Percentiles rank a stretch among this genome's conserved stretches.
These are phyloP conservation scores for Lachnellula arida DNA, from an alignment of 2,329 filamentous ascomycete species.

Conservation along the genomic window DNA sequence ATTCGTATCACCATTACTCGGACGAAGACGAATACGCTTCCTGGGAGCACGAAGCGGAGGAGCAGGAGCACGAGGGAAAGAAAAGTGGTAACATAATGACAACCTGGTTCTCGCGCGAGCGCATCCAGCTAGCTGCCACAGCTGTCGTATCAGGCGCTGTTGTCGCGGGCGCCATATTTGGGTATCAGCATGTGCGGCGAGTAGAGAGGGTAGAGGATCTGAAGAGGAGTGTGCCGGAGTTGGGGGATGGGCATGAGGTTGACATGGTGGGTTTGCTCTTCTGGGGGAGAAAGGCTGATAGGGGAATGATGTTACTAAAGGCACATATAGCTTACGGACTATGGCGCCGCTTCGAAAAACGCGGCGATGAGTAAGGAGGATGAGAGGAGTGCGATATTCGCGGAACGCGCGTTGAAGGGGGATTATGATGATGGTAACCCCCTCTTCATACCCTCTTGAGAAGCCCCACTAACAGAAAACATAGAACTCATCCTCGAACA, in stretches of 20 bases:
- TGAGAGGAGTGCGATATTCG: conserved; percentile 52
- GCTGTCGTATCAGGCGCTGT: conserved; percentile 61
- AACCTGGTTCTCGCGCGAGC: conserved; percentile 27
- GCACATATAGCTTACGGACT: conserved; percentile 45
- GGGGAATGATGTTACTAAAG: conserved; percentile 10
- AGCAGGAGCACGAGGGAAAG: background rate
- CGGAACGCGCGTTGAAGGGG: conserved; percentile 54
- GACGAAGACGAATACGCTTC: background rate
- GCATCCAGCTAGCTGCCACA: conserved; percentile 60
- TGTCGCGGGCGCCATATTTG: conserved; percentile 55
- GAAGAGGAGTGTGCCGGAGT: conserved; percentile 54
- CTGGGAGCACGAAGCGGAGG: conserved; percentile 2
- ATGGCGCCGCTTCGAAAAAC: conserved; percentile 35
- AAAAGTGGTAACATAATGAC: conserved; percentile 19
- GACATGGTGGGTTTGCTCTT: conserved; percentile 34
- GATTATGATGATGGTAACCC: conserved; percentile 54
- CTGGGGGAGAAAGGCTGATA: background rate
- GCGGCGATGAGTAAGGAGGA: conserved; percentile 52
- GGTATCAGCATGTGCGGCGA: conserved; percentile 56
- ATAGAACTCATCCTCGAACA: conserved; percentile 90
- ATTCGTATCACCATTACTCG: background rate
- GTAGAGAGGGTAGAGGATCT: conserved; percentile 51
- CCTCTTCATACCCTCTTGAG: background rate
- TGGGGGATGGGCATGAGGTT: conserved; percentile 30
- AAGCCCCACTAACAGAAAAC: conserved; percentile 1